phyloP scores from a whole-genome alignment of 192 early-diverging fungal species.

The Powellomyces hirtus region DNA sequence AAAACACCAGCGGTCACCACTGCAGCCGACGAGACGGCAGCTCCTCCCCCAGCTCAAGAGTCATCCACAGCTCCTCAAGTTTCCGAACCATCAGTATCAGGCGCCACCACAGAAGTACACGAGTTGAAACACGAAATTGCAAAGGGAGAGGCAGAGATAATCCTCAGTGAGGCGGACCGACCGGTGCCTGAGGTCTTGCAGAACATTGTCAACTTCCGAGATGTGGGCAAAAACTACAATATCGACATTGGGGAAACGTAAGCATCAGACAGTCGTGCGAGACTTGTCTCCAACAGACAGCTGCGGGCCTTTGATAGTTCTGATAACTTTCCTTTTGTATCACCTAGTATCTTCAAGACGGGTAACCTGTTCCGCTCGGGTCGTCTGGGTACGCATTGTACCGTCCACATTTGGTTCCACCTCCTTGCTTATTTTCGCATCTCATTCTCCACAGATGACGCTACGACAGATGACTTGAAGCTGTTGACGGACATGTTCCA shows the following conservation, averaged over 20 bases:
- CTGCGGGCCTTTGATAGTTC: background rate
- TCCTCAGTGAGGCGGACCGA: constrained; percentile 7
- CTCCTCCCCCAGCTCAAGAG: no score
- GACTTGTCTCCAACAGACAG: background rate
- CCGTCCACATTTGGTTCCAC: background rate
- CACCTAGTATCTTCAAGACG: background rate
- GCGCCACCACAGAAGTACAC: background rate
- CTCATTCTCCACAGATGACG: constrained; percentile 28
- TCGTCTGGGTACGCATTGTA: constrained; percentile 1
- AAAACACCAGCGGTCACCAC: no score
- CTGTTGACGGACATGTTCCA: constrained; percentile 18
- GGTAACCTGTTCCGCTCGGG: constrained; percentile 17
- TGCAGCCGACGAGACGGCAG: no score
- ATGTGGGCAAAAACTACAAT: constrained; percentile 35
- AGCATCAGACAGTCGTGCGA: no score
- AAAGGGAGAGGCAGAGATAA: background rate
- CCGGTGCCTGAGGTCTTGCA: constrained; percentile 25
- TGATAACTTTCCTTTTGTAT: background rate
- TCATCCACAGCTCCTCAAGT: no score
- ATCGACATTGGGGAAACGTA: background rate
- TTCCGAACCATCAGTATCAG: background rate
- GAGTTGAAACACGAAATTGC: background rate
- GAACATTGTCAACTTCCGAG: constrained; percentile 38
- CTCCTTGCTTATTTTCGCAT: background rate
- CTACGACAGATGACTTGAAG: constrained; percentile 26